Evolutionary conservation across 306 rosid species (phyloP), one percentile per base, ranked within the genome.

Genomic region (Malus orientalis): DNA sequence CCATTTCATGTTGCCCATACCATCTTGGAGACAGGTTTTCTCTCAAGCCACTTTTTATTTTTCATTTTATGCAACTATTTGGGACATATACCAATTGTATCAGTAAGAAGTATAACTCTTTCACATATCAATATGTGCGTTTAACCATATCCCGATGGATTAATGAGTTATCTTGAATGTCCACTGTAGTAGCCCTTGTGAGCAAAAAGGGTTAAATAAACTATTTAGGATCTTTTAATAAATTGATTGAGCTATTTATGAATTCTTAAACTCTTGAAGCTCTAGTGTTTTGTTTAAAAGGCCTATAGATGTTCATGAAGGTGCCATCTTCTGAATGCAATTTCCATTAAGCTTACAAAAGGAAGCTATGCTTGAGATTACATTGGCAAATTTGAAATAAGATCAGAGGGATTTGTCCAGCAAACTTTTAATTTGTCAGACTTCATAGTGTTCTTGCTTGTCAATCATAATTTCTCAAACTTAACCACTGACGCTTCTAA

Each of bases 1-100:
- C 97, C 98, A 18, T 92, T 94, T 81, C 96, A 94, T 87, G 96
- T 90, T 38, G 84, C 94, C 76, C 97, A 94, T 78, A 82, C 91
- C 70, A 81, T 92, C 73, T 80, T 89, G 89, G 98, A 92, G 85
- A 81, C 87, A 84, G 92, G 97, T 93, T 45, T 15, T 53, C 58
- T 44, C 45, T 78, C 58, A 1, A 1, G 12, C 63, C 75, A 57
- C 69, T 15, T n/a, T n/a, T n/a, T 30, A 3, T 30, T 63, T 30
- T 63, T 63, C 25, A 6, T 68, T 59, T 78, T 14, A 23, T 67
- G 62, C 30, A 22, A 44, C 33, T 38, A 8, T 3, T 72, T 15
- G 44, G 45, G 11, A 18, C 30, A 62, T 29, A 25, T 4, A 14
- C 18, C 15, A 47, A 51, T 23, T 40, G 2, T 13, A 1, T 16